Base-by-base conservation (phyloP, 495 filamentous ascomycete genomes). In the Cercophora samala region DNA sequence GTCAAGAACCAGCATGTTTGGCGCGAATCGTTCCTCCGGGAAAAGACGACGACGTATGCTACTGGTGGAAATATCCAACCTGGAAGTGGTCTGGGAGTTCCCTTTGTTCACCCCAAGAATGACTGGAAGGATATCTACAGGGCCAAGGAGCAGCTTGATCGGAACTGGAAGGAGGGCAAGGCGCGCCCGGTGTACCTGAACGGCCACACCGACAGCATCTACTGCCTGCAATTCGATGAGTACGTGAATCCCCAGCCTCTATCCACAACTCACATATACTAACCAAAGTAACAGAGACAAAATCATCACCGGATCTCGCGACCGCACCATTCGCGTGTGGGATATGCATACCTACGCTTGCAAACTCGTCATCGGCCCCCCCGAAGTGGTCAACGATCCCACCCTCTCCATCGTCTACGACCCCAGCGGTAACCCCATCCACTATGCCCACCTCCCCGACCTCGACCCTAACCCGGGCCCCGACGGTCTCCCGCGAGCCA, bases 201-300 rank as follows among this genome's bases (percentile, higher is more conserved):
- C 72, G 95, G 96, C 1, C 95, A 99, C 72, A 86, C 86, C 13
- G 95, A 98, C 76, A 97, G 92, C 68, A 93, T 99, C 24, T 99
- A 99, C 78, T 98, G 95, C 76, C 87, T 94, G 52, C 95, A 98
- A 75, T 99, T 97, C 79, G 95, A 99, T 75, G 93, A 98, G 90
- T 92, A 86, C 66, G 89, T 79, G n/a, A n/a, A n/a, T n/a, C n/a
- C n/a, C n/a, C n/a, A n/a, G n/a, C n/a, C n/a, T n/a, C n/a, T n/a
- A n/a, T n/a, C n/a, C n/a, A n/a, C n/a, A n/a, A n/a, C n/a, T n/a
- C n/a, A n/a, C n/a, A n/a, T n/a, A n/a, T n/a, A 63, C 76, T 76
- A 76, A 78, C 68, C 23, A 15, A 4, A 29, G n/a, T 24, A 65
- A 65, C 72, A 95, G 91, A 75, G 79, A 90, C 71, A 99, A 98